phyloP scores from a whole-genome alignment of 805 yeast species.

The Blastobotrys peoriensis region DNA sequence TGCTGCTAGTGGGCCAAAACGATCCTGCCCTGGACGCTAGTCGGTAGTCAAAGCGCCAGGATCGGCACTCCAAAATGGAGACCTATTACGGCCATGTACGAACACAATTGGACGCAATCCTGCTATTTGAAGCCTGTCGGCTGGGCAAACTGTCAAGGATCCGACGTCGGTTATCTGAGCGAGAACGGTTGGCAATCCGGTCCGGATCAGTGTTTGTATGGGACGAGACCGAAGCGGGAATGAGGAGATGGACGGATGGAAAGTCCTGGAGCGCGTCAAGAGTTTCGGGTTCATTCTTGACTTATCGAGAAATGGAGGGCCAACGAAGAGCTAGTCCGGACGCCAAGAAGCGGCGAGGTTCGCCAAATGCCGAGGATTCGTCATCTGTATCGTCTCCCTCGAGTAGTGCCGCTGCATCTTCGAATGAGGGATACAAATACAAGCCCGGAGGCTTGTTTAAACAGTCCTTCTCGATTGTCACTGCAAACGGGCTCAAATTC shows the following conservation, averaged over 20 bases:
- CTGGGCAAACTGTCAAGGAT: slow-evolving; percentile 49
- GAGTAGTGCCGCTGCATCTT: background rate
- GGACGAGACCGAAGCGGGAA: slow-evolving; percentile 65
- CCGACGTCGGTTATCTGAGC: slow-evolving; percentile 49
- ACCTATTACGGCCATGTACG: slow-evolving; percentile 57
- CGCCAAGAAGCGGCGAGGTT: background rate
- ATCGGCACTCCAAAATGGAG: slow-evolving; percentile 44
- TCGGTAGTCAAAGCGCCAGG: no score
- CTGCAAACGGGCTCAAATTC: slow-evolving; percentile 45
- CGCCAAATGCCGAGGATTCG: background rate
- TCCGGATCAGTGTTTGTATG: slow-evolving; percentile 63
- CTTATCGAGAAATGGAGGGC: slow-evolving; percentile 55
- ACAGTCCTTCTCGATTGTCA: slow-evolving; percentile 55
- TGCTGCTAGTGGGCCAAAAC: no score
- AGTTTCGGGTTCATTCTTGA: slow-evolving; percentile 56
- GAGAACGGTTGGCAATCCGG: slow-evolving; percentile 47
- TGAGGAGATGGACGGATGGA: slow-evolving; percentile 78
- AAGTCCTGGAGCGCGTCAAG: slow-evolving; percentile 67
- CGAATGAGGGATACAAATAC: slow-evolving; percentile 33
- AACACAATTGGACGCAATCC: slow-evolving; percentile 55
- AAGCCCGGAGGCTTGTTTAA: slow-evolving; percentile 53
- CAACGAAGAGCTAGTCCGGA: background rate
- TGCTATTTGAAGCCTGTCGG: slow-evolving; percentile 60
- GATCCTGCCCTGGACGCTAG: no score
- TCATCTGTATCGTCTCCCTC: slow-evolving; percentile 2